A percentile compares a stretch with the other conserved stretches of the same genome.
These are phyloP conservation scores for Penstemon davidsonii DNA, from an alignment of 257 asterid species.

Conservation along the genomic window DNA sequence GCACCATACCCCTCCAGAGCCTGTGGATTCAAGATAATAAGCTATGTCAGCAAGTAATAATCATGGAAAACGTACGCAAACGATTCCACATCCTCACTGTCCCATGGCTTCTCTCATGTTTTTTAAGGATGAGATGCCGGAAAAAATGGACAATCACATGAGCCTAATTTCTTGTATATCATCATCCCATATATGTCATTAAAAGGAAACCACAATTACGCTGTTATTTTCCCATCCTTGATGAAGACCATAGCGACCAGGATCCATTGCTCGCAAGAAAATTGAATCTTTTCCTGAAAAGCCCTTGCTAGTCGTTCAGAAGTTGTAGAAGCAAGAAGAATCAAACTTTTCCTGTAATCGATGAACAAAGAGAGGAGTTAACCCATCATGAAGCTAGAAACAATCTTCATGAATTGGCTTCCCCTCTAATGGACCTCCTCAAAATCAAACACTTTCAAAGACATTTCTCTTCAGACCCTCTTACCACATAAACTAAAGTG, in stretches of 20 bases:
- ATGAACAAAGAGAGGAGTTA: conserved; percentile 68
- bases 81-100: conserved; percentile 99
- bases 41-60: conserved; percentile 91
- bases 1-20: conserved; percentile 97
- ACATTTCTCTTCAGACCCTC: conserved; percentile 37
- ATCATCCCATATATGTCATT: conserved; percentile 97
- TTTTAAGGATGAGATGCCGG: conserved; percentile 88
- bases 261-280: conserved; percentile 74
- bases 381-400: conserved; percentile 45
- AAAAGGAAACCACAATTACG: conserved; percentile 99
- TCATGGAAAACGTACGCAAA: conserved; percentile 84
- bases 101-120: conserved; percentile 90
- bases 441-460: conserved; percentile 41
- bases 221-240: conserved; percentile 99
- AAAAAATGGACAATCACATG: conserved; percentile 79
- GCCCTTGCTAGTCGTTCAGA: conserved; percentile 56
- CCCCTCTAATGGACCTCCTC: conserved; percentile 52
- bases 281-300: conserved; percentile 53
- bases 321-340: conserved; percentile 67
- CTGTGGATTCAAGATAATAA: conserved; percentile 99
- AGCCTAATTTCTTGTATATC: conserved; percentile 81
- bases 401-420: conserved; percentile 47
- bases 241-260: conserved; percentile 94
- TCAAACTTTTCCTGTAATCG: conserved; percentile 77
- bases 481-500: conserved; percentile 33